Base-by-base conservation (phyloP, 1,284 basidiomycete genomes). In the Thecaphora thlaspeos region DNA sequence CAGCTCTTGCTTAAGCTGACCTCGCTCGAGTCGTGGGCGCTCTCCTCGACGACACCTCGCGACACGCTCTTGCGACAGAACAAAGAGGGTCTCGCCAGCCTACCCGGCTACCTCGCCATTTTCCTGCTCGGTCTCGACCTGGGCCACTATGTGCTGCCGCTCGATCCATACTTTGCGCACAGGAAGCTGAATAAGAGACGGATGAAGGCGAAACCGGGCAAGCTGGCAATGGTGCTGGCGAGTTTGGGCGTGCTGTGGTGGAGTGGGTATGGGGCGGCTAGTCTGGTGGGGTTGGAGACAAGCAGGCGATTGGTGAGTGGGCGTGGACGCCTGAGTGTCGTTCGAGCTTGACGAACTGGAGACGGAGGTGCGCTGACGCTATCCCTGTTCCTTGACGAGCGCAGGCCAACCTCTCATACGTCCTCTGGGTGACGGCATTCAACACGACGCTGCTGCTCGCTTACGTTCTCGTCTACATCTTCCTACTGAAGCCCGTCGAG, bases 361-460 rank as follows among this genome's bases (percentile, higher is more conserved):
- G n/a, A n/a, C n/a, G n/a, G n/a, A n/a, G n/a, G n/a, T n/a, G n/a
- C n/a, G 26, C 26, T 11, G 26, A 28, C 26, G 11, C 26, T 5
- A 28, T 28, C 26, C 26, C n/a, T n/a, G n/a, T n/a, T n/a, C n/a
- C n/a, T n/a, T 28, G 26, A 28, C 26, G 26, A 28, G 26, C 26
- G 23, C 30, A 53, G 54, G 75, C 75, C 8, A 97, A 98, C 71
- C 69, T 91, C 22, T 83, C 87, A 2, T 98, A 99, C 77, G 86
- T 94, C 38, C 78, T 92, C 22, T 97, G 92, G 91, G 84, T 89
- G 8, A 84, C 84, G 0, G 92, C 91, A 1, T 95, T 87, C 84
- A 98, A 97, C 78, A 86, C 88, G 0, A 83, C 86, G 2, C 92
- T 93, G 80, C 80, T 97, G 19, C 82, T 91, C 10, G 85, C 84